A percentile compares a stretch with the other conserved stretches of the same genome.
Evolutionary conservation across 2,329 filamentous ascomycete species (phyloP).

Genomic region (Scedosporium minutisporum): DNA sequence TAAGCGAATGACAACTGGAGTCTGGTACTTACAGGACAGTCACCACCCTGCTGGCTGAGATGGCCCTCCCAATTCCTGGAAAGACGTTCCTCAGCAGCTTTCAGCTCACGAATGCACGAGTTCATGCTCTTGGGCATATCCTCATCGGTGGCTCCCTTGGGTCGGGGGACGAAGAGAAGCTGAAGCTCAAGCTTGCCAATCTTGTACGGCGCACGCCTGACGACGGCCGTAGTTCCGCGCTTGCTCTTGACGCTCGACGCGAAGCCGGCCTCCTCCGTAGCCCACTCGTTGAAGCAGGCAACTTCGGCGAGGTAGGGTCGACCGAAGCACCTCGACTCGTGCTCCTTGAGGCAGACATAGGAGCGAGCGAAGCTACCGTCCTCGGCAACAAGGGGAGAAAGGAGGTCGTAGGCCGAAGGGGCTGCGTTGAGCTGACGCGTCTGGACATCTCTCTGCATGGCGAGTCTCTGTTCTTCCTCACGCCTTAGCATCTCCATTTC

Average conservation of each 20-base stretch:
- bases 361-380: conserved; percentile 92
- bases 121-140: conserved; percentile 99
- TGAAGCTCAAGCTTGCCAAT: conserved; percentile 91
- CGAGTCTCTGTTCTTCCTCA: conserved; percentile 69
- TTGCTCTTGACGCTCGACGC: conserved; percentile 92
- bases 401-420: conserved; percentile 73
- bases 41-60: conserved; percentile 91
- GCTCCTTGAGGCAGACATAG: conserved; percentile 88
- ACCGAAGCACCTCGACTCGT: conserved; percentile 80
- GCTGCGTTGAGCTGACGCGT: conserved; percentile 52
- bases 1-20: conserved; percentile 10
- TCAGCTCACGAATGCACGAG: conserved; percentile 85
- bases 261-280: conserved; percentile 69
- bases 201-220: conserved; percentile 88
- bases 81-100: conserved; percentile 74
- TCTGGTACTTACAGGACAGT: conserved; percentile 72
- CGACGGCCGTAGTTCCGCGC: conserved; percentile 59
- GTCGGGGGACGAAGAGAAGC: conserved; percentile 87
- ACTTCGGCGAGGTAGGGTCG: conserved; percentile 81
- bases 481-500: conserved; percentile 79
- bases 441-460: conserved; percentile 53
- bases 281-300: conserved; percentile 98
- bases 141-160: conserved; percentile 76
- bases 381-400: conserved; percentile 76
- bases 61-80: conserved; percentile 76